Evolutionary conservation across 169 alveolate genomes (phyloP).

Genomic region (Blepharisma undulans): DNA sequence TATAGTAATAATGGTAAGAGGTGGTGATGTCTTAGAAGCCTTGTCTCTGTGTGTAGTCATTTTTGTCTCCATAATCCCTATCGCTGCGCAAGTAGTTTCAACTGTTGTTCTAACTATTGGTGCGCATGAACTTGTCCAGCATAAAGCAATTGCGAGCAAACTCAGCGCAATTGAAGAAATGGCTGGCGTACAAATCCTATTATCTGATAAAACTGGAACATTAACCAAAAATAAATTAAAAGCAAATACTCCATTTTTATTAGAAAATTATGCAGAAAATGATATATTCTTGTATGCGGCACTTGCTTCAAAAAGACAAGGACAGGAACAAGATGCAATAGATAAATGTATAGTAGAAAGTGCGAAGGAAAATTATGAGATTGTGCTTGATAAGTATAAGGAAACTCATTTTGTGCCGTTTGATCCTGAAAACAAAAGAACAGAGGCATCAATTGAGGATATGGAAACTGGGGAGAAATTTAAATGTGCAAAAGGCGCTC

Average conservation of each 20-base stretch:
- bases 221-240: conserved; percentile 66
- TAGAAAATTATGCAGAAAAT: background rate
- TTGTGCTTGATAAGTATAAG: conserved; percentile 28
- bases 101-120: conserved; percentile 56
- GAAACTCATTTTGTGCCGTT: conserved; percentile 54
- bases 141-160: conserved; percentile 79
- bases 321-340: conserved; percentile 5
- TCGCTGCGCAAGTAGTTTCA: conserved; percentile 24
- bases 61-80: conserved; percentile 41
- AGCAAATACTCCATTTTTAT: conserved; percentile 33
- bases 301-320: conserved; percentile 46
- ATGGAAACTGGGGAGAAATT: conserved; percentile 44
- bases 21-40: conserved; percentile 64
- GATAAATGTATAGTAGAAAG: background rate
- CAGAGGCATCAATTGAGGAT: conserved; percentile 49
- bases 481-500: conserved; percentile 61
- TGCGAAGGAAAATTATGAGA: background rate
- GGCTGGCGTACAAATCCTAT: conserved; percentile 80
- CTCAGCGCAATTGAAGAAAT: conserved; percentile 81
- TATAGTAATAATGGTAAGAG: conserved; percentile 59
- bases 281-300: conserved; percentile 50
- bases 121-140: conserved; percentile 71
- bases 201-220: conserved; percentile 75
- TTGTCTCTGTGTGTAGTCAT: conserved; percentile 58
- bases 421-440: conserved; percentile 67